Evolutionary conservation across 495 filamentous ascomycete species (phyloP).

Genomic region (Trichoderma asperelloides): DNA sequence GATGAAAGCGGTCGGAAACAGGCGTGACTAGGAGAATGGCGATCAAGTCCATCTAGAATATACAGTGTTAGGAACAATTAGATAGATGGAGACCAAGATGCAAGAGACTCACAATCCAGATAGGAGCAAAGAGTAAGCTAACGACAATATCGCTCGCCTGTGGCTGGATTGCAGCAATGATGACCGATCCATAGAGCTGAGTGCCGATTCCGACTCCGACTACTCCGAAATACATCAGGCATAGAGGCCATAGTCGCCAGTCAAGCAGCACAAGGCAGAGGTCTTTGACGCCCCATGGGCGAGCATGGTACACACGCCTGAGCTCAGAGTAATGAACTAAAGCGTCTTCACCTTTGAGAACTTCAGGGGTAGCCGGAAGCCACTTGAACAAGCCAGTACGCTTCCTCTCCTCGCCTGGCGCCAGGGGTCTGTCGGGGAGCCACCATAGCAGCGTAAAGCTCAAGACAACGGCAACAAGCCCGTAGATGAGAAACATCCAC

Average conservation of each 20-base stretch:
- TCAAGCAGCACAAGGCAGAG: conserved; percentile 62
- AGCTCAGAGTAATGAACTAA: conserved; percentile 77
- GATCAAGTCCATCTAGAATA: conserved; percentile 64
- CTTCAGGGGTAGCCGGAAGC: conserved; percentile 57
- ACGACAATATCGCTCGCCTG: conserved; percentile 63
- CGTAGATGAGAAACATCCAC: conserved; percentile 94
- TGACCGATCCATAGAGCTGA: conserved; percentile 77
- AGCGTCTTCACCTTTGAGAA: conserved; percentile 69
- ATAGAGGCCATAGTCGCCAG: conserved; percentile 78
- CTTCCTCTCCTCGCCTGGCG: conserved; percentile 48
- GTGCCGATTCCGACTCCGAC: conserved; percentile 87
- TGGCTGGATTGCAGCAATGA: conserved; percentile 71
- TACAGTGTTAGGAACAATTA: conserved; percentile 10
- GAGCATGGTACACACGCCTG: conserved; percentile 65
- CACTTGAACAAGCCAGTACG: conserved; percentile 43
- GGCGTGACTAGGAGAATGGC: conserved; percentile 82
- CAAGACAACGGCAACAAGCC: conserved; percentile 60
- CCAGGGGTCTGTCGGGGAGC: conserved; percentile 73
- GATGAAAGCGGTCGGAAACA: conserved; percentile 79
- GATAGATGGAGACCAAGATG: not conserved
- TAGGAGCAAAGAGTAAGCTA: conserved; percentile 76
- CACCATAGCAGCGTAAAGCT: conserved; percentile 75
- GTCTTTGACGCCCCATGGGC: conserved; percentile 61
- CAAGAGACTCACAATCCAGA: conserved; percentile 65
- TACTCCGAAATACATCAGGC: conserved; percentile 90